Evolutionary conservation across 1,284 basidiomycete species (phyloP).

Genomic region (Abortiporus biennis): DNA sequence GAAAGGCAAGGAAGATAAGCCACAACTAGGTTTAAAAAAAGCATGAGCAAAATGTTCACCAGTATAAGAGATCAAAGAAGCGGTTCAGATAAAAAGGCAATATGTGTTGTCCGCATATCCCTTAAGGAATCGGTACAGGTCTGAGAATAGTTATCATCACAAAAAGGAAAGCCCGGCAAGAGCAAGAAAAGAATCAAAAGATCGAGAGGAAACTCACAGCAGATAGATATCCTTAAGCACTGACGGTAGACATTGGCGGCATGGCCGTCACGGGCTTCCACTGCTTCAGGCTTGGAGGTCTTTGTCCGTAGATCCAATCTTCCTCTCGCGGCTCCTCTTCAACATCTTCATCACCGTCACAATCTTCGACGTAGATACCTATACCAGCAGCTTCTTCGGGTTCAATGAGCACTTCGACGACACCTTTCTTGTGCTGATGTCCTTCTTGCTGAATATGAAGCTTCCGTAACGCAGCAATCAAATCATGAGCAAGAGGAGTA

Average conservation of each 20-base stretch:
- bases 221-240: constrained; percentile 11
- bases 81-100: constrained; percentile 34
- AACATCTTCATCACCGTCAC: constrained; percentile 28
- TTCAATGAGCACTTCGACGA: constrained; percentile 53
- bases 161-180: constrained; percentile 8
- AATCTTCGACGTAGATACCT: constrained; percentile 70
- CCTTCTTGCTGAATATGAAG: constrained; percentile 46
- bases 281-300: constrained; percentile 38
- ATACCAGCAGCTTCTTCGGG: constrained; percentile 65
- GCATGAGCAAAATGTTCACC: too few relatives aligned
- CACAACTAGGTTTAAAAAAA: too few relatives aligned
- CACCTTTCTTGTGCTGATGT: constrained; percentile 25
- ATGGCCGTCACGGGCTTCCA: constrained; percentile 54
- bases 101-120: constrained; percentile 30
- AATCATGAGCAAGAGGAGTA: constrained; percentile 83
- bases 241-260: constrained; percentile 21
- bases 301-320: constrained; percentile 59
- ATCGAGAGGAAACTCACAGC: constrained; percentile 15
- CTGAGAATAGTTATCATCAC: constrained; percentile 36
- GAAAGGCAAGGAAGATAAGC: too few relatives aligned
- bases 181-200: constrained; percentile 5
- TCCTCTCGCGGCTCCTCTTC: constrained; percentile 21
- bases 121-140: constrained; percentile 37
- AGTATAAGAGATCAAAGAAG: too few relatives aligned
- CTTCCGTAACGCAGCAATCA: constrained; percentile 70